Percentiles rank a stretch among this genome's conserved stretches.
These are phyloP conservation scores for Blastobotrys chiropterorum DNA, from an alignment of 805 yeast genomes.

Conservation along the genomic window DNA sequence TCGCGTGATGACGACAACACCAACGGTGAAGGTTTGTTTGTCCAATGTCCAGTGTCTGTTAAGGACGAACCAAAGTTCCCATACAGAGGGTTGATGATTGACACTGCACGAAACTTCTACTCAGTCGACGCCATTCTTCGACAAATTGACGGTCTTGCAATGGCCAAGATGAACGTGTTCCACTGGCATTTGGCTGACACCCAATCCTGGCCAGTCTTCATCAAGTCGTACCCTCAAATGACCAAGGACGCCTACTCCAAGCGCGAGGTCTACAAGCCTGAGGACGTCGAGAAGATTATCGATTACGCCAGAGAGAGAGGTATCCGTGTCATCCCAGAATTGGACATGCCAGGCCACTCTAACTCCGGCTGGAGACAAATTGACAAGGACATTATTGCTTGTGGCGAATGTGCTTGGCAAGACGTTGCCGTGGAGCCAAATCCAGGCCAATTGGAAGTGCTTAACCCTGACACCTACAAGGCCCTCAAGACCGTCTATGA, in stretches of 20 bases:
- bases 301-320: conserved; percentile 32
- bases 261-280: conserved; percentile 28
- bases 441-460: conserved; percentile 36
- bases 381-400: conserved; percentile 29
- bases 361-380: conserved; percentile 34
- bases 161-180: conserved; percentile 34
- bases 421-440: conserved; percentile 35
- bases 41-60: conserved; percentile 32
- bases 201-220: conserved; percentile 36
- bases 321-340: conserved; percentile 36
- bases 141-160: conserved; percentile 35
- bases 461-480: conserved; percentile 29
- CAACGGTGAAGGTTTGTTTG: conserved; percentile 14
- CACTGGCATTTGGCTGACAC: conserved; percentile 39
- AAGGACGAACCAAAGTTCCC: conserved; percentile 32
- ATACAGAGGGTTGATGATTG: conserved; percentile 37
- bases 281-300: conserved; percentile 29
- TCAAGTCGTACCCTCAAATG: conserved; percentile 34
- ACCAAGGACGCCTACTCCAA: conserved; percentile 34
- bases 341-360: conserved; percentile 39
- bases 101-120: conserved; percentile 35
- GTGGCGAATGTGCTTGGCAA: conserved; percentile 28
- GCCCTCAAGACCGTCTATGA: conserved; percentile 30
- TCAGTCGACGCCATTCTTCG: conserved; percentile 25
- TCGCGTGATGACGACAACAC: conserved; percentile 19